Conservation (phyloP, 306 rosid species). For the Crotalaria pallida region DNA sequence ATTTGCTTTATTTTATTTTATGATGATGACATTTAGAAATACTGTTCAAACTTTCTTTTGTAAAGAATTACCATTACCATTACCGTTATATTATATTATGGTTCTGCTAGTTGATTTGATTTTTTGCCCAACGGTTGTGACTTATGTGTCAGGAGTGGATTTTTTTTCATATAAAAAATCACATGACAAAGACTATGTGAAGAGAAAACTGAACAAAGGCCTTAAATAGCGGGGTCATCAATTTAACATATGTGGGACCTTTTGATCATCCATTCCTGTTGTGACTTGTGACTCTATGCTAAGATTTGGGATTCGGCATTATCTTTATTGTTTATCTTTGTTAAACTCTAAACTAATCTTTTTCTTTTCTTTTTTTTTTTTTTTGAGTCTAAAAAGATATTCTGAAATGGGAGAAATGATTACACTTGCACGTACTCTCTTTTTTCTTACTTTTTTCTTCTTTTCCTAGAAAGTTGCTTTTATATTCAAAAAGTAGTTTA, state of each 20-base stretch:
- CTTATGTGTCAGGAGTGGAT: background rate
- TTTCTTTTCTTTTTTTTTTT: background rate
- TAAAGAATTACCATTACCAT: constrained; percentile 23
- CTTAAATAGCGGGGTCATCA: background rate
- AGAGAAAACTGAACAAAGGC: background rate
- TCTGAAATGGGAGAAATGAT: background rate
- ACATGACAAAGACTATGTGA: background rate
- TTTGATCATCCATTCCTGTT: background rate
- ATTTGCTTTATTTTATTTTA: constrained; percentile 43
- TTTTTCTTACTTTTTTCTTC: background rate
- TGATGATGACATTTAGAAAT: constrained; percentile 23
- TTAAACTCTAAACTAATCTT: background rate
- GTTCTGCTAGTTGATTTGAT: background rate
- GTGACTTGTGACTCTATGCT: background rate
- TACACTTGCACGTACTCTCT: background rate
- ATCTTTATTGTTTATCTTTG: no score
- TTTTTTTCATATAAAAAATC: background rate
- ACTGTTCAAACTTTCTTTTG: constrained; percentile 21
- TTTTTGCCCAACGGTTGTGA: background rate
- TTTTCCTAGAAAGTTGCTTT: background rate
- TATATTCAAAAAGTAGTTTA: background rate
- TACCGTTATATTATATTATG: no score
- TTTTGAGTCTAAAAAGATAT: background rate
- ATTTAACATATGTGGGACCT: background rate
- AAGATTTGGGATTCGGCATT: background rate